Base-by-base conservation (phyloP, 305 asterid genomes). In the Nicotiana rustica region DNA sequence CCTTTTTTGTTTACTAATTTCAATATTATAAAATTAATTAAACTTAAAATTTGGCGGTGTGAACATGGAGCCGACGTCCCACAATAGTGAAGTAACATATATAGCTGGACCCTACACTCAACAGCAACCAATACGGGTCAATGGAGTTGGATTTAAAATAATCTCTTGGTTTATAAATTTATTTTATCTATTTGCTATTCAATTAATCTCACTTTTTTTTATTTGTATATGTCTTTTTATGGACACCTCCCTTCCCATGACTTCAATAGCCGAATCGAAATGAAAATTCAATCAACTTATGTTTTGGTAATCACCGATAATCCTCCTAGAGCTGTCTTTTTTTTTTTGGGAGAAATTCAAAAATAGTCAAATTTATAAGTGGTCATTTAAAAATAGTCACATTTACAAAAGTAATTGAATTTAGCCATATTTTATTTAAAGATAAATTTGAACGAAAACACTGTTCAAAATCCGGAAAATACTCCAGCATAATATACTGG, bases 121-220 rank as follows among this genome's bases (percentile, higher is more conserved):
- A 67, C 86, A 80, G 71, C 84, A 80, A 52, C 71, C 52, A 80
- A 80, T 84, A 80, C 82, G 86, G 82, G 84, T 60, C n/a, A 70
- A 21, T 62, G 44, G 71, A 66, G 71, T 66, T 29, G 36, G 44
- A 19, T 52, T 52, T 52, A 52, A 10, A 52, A 52, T 10, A 12
- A 10, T 52, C 5, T 12, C 15, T 52, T 12, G 57, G 57, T 52
- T 10, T 12, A 4, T 52, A 52, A 10, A 52, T 3, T 52, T 52
- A 49, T 52, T 13, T 52, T 52, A 10, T 52, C 57, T 52, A 10
- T 52, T 52, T 52, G 5, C 10, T 41, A 41, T 41, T 1, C 47
- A 6, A 41, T 41, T 52, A 10, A 52, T 12, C 57, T 52, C 17
- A 10, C 57, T 52, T 49, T 52, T 3, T 52, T 52, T 12, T 52